A percentile compares a stretch with the other conserved stretches of the same genome.
These are phyloP conservation scores for Acanthamoeba sp. DNA, from an alignment of 208 protist species.

Conservation along the genomic window DNA sequence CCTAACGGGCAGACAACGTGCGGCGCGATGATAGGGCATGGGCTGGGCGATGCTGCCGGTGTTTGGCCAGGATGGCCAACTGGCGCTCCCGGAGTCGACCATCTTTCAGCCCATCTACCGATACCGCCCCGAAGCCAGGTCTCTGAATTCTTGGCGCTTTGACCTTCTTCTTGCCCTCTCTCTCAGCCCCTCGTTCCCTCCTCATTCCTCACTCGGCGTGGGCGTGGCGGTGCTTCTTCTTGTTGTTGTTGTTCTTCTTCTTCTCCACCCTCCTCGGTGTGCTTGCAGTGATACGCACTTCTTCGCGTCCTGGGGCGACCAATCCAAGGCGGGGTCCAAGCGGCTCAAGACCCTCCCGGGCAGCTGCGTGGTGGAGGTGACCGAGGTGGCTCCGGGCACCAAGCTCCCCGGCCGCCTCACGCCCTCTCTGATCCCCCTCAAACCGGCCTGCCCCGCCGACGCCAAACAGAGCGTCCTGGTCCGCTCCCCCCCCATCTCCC, in stretches of 20 bases:
- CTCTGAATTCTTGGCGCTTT: too few species aligned
- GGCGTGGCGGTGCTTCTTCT: too few species aligned
- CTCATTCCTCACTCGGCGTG: too few species aligned
- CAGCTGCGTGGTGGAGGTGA: neutral
- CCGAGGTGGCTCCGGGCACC: neutral
- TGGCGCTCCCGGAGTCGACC: neutral
- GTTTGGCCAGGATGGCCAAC: neutral
- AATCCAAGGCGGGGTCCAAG: slow-evolving; percentile 49
- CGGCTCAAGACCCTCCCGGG: slow-evolving; percentile 26
- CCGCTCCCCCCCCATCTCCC: neutral
- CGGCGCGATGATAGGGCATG: too few species aligned
- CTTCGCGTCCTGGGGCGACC: neutral
- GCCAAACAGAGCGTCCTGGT: neutral
- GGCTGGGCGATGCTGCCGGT: neutral
- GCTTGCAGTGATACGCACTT: neutral
- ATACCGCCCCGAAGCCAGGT: slow-evolving; percentile 1
- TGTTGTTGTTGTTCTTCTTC: too few species aligned
- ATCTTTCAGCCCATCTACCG: slow-evolving; percentile 1
- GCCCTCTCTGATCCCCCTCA: neutral
- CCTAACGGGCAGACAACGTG: too few species aligned
- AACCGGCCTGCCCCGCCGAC: neutral
- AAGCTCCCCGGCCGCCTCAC: neutral
- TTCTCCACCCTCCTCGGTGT: too few species aligned
- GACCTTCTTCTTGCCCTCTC: too few species aligned
- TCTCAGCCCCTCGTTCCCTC: too few species aligned